Conservation (phyloP, 306 rosid species). For the Lotus japonicus region DNA sequence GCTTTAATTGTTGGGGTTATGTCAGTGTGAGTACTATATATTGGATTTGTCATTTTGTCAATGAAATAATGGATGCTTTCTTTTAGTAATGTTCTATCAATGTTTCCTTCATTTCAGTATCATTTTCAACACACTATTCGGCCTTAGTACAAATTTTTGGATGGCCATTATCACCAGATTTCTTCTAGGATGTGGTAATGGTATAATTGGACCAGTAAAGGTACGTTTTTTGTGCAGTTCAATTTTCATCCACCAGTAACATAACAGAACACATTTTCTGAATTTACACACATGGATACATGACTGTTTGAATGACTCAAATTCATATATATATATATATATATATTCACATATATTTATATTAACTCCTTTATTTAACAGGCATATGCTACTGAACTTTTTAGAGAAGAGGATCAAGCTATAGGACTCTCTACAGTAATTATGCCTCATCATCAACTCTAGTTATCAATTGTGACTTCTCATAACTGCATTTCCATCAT, state of each 20-base stretch:
- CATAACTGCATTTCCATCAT: not conserved
- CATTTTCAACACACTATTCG: slow-evolving; percentile 78
- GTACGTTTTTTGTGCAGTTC: slow-evolving; percentile 25
- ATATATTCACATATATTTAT: not conserved
- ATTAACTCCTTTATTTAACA: slow-evolving; percentile 24
- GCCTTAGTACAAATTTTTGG: slow-evolving; percentile 84
- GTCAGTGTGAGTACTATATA: slow-evolving; percentile 44
- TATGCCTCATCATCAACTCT: slow-evolving; percentile 21
- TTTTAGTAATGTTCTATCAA: not conserved
- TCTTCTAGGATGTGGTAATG: slow-evolving; percentile 80
- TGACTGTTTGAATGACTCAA: not conserved
- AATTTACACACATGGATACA: not conserved
- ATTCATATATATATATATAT: not conserved
- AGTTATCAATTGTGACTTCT: not conserved
- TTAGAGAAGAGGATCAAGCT: slow-evolving; percentile 63
- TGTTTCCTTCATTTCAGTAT: slow-evolving; percentile 39
- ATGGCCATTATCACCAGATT: slow-evolving; percentile 70
- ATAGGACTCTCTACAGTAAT: slow-evolving; percentile 67
- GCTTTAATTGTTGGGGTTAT: slow-evolving; percentile 49
- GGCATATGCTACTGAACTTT: slow-evolving; percentile 71
- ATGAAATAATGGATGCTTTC: not conserved
- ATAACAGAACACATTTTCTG: not conserved
- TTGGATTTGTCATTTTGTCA: not conserved
- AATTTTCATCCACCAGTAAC: not conserved
- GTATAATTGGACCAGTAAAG: slow-evolving; percentile 85